Evolutionary conservation across 2,329 filamentous ascomycete genomes (phyloP).

Genomic region (Talaromyces sp.): DNA sequence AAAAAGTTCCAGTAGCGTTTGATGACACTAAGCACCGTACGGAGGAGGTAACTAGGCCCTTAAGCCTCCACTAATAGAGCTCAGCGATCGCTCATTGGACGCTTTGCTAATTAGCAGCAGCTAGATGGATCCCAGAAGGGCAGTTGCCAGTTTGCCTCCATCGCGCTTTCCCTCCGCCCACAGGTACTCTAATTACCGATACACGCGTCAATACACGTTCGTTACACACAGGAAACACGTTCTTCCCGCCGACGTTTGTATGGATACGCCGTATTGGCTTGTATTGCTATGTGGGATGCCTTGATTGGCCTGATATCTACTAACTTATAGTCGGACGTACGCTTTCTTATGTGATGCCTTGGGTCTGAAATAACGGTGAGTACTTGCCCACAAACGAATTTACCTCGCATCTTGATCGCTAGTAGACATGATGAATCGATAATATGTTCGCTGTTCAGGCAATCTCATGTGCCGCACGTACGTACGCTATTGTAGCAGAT

Average conservation of each 20-base stretch:
- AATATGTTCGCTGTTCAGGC: not conserved
- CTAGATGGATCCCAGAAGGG: not conserved
- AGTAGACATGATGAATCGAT: not conserved
- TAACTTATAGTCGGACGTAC: not conserved
- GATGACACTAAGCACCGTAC: not conserved
- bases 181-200: not conserved
- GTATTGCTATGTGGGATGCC: conserved; percentile 7
- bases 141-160: not conserved
- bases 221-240: not conserved
- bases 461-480: not conserved
- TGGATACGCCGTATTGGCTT: not conserved
- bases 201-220: not conserved
- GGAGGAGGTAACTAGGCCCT: not conserved
- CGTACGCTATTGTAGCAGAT: not conserved
- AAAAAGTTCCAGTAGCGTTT: conserved; percentile 9
- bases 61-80: not conserved
- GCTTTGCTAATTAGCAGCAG: not conserved
- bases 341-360: not conserved
- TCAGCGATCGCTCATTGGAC: not conserved
- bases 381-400: not conserved
- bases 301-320: not conserved
- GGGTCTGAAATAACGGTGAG: not conserved
- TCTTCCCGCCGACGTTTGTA: not conserved
- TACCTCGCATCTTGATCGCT: not conserved
- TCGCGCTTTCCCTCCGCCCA: not conserved